Evolutionary conservation across 768 basidiomycete species (phyloP), one percentile per base, ranked within the genome.

Genomic region (Pisolithus albus): DNA sequence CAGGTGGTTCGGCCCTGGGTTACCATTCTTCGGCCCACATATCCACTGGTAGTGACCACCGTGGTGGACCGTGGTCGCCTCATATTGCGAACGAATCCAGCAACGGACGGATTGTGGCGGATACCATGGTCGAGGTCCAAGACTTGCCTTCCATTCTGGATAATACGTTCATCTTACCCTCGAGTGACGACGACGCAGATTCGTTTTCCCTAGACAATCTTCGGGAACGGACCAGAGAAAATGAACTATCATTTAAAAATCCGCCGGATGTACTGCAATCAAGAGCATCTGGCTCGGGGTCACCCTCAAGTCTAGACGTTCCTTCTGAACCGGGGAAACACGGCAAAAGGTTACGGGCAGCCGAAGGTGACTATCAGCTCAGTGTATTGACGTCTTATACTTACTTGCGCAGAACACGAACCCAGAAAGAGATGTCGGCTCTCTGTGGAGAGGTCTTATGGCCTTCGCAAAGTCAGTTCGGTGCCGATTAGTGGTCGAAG

Each of bases 401-500:
- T 7, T 23, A 16, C 52, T 11, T 39, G 4, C 28, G 34, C 44
- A 68, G 62, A 53, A 26, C 34, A 52, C 51, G 36, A 48, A 41
- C 49, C 58, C 52, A 52, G 51, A 51, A 60, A 70, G 56, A 59
- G 63, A 57, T 50, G 51, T 52, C 46, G 61, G 51, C 54, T 52
- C 24, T 49, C 57, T 16, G 47, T 57, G 32, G 37, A 28, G 23
- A 47, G 21, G 13, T 56, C 63, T 48, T 50, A 47, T 21, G 48
- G 36, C 32, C 21, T 50, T 30, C 64, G 53, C 46, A 56, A 50
- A n/a, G 47, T 59, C 3, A 60, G 53, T 38, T 71, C 70, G 3
- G 69, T 69, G 41, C 66, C 70, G 18, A 55, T 48, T 32, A 64
- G 54, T 16, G 57, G 62, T 23, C 51, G 52, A n/a, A 55, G 59